Percentiles rank a stretch among this genome's conserved stretches.
phyloP scores from a whole-genome alignment of 208 protist genomes.

The Wallacemonas sp. region DNA sequence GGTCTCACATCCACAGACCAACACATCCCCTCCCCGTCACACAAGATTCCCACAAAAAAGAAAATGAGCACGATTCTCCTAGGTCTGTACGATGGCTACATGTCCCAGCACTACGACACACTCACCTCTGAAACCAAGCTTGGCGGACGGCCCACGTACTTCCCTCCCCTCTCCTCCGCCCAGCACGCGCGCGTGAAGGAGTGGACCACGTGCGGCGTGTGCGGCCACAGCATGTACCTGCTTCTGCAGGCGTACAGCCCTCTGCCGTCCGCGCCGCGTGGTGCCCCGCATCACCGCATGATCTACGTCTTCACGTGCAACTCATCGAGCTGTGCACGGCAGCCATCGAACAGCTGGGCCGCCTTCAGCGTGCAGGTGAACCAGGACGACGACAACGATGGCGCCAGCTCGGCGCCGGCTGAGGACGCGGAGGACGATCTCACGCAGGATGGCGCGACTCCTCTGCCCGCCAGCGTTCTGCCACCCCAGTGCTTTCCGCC shows the following conservation, averaged over 20 bases:
- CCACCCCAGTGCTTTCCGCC: constrained; percentile 58
- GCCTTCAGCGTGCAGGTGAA: constrained; percentile 72
- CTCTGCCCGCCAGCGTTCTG: constrained; percentile 37
- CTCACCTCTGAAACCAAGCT: constrained; percentile 80
- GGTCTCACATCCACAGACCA: constrained; percentile 7
- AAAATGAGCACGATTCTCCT: constrained; percentile 36
- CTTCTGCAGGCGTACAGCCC: constrained; percentile 81
- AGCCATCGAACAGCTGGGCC: constrained; percentile 73
- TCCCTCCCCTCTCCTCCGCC: constrained; percentile 39
- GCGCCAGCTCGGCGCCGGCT: constrained; percentile 7
- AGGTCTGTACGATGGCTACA: constrained; percentile 83
- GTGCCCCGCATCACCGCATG: constrained; percentile 66
- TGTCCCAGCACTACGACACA: constrained; percentile 40
- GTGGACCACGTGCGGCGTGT: constrained; percentile 78
- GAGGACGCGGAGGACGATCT: constrained; percentile 48
- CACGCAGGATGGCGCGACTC: constrained; percentile 27
- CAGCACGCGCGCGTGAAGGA: constrained; percentile 31
- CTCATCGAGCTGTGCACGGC: constrained; percentile 49
- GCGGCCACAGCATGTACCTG: constrained; percentile 66
- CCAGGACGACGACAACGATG: constrained; percentile 37
- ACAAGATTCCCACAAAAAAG: too few relatives aligned
- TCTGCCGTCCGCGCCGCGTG: constrained; percentile 30
- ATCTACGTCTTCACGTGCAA: constrained; percentile 86
- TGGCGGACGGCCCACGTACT: constrained; percentile 62
- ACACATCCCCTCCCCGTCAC: too few relatives aligned